Base-by-base conservation (phyloP, 2,329 filamentous ascomycete genomes). In the Metarhizium brunneum region DNA sequence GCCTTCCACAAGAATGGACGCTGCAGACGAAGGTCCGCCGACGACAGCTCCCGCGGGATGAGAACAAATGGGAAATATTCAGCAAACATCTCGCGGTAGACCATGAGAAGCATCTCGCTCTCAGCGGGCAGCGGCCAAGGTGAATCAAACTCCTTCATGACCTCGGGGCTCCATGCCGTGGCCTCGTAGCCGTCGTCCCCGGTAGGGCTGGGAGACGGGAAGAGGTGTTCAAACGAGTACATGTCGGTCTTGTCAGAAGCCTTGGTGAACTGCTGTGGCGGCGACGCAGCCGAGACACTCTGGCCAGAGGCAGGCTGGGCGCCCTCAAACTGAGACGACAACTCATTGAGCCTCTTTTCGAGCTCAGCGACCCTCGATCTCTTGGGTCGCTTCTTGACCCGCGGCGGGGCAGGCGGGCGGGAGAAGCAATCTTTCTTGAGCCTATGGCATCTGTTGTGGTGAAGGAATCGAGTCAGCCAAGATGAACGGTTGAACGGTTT, bases 1-100 rank as follows among this genome's bases (percentile, higher is more conserved):
- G 70, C 74, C 61, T 77, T 78, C 76, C 76, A 81, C 45, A 79
- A 59, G 45, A 75, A 74, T 25, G 77, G 76, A 6, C 71, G 65
- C 57, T 69, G 57, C 30, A 63, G 61, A 30, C 67, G 68, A 48
- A 80, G 64, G 58, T 72, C 64, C 2, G 63, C 61, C 1, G 74
- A 67, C 3, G 63, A 64, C 60, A 76, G 60, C 48, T 67, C 58
- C 29, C 61, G 58, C 0, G 76, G 71, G 4, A 78, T 64, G 14
- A 74, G 59, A 8, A 76, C 72, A 57, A 80, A 80, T 8, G 77
- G 77, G 53, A 76, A 73, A 8, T 77, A 60, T 0, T 64, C 64
- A 36, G 65, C 65, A 54, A 73, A 64, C 20, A 66, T 54, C 2
- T 64, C 60, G 25, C 64, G 65, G 56, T 71, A 79, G 32, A 65